phyloP scores from a whole-genome alignment of 2,329 filamentous ascomycete species.

The Trichoderma asperellum region DNA sequence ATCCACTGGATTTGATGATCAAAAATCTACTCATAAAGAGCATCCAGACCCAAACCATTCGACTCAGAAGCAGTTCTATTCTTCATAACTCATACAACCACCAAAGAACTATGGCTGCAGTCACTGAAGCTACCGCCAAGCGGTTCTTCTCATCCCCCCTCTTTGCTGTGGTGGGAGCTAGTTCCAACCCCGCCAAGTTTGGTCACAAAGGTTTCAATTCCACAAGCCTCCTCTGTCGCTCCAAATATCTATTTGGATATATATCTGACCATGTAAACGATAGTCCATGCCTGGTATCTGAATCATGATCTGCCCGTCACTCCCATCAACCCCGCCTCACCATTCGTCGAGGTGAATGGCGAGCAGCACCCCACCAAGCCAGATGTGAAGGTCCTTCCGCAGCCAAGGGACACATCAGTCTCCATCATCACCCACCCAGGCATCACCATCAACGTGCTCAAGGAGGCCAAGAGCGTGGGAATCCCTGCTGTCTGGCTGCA shows the following conservation, averaged over 20 bases:
- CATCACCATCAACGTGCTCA: conserved; percentile 73
- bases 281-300: conserved; percentile 91
- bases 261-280: not conserved
- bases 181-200: conserved; percentile 81
- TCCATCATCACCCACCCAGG: conserved; percentile 86
- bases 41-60: not conserved
- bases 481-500: conserved; percentile 84
- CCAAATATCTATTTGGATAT: not conserved
- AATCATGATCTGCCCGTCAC: conserved; percentile 74
- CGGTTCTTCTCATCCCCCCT: conserved; percentile 78
- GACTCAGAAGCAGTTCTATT: not conserved
- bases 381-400: conserved; percentile 66
- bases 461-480: conserved; percentile 75
- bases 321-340: conserved; percentile 77
- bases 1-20: not conserved
- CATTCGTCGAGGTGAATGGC: conserved; percentile 64
- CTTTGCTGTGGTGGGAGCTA: conserved; percentile 90
- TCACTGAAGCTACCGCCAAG: conserved; percentile 71
- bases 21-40: not conserved
- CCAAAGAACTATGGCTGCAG: conserved; percentile 36
- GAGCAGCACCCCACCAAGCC: conserved; percentile 66
- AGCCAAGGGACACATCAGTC: conserved; percentile 72
- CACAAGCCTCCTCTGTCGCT: not conserved
- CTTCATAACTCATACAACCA: not conserved
- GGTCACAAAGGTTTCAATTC: conserved; percentile 78